These are phyloP conservation scores for Capniomyces stellatus DNA, from an alignment of 371 early-diverging fungal species.

Conservation along the genomic window DNA sequence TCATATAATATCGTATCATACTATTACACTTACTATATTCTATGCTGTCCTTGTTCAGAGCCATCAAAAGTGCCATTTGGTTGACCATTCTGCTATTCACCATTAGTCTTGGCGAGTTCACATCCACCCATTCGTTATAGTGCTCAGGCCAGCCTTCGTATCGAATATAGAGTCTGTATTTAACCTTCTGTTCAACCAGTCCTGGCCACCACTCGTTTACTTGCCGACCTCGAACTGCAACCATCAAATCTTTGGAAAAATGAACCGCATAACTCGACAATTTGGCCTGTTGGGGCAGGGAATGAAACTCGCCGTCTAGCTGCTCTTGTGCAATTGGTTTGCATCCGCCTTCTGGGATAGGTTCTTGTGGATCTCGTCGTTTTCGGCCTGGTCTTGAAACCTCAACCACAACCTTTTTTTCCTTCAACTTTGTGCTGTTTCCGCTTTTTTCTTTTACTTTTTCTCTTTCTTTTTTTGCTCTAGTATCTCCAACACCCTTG, in stretches of 20 bases:
- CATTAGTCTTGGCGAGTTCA: constrained; percentile 1
- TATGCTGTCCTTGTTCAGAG: constrained; percentile 8
- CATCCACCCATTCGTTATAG: constrained; percentile 2
- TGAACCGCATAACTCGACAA: neutral
- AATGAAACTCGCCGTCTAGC: neutral
- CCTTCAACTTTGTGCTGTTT: neutral
- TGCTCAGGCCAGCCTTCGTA: constrained; percentile 6
- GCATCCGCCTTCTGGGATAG: neutral
- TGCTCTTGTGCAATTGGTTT: neutral
- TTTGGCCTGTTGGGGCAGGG: neutral
- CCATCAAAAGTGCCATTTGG: constrained; percentile 8
- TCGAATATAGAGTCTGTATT: neutral
- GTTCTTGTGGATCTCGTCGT: neutral
- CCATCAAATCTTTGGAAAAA: neutral
- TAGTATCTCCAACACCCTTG: too few species aligned
- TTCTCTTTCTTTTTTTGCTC: too few species aligned
- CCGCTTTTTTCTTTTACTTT: too few species aligned
- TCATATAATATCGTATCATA: neutral
- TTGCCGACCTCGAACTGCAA: constrained; percentile 1
- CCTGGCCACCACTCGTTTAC: neutral
- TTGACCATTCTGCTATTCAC: neutral
- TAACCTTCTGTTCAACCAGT: neutral
- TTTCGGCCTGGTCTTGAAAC: neutral
- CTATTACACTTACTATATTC: too few species aligned
- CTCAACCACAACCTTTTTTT: neutral